Conservation (phyloP, 371 early-diverging fungal species). For the Rhizopus delemar region DNA sequence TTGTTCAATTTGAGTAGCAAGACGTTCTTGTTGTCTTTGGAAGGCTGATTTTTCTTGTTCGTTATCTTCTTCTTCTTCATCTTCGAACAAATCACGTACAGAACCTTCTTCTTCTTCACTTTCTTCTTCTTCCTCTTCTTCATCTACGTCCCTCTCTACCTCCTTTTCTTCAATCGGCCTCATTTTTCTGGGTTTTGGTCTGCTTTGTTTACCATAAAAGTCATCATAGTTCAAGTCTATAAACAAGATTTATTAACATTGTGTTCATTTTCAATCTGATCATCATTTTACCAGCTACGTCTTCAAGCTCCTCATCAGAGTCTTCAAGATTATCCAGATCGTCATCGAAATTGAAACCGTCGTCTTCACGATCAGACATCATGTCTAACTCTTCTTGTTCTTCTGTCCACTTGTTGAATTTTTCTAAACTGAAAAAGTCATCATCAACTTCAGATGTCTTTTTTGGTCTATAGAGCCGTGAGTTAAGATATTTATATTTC, state of each 20-base stretch:
- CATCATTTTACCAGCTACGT: constrained; percentile 28
- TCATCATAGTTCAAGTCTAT: constrained; percentile 54
- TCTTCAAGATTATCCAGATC: constrained; percentile 55
- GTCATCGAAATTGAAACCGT: constrained; percentile 54
- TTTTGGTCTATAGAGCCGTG: constrained; percentile 9
- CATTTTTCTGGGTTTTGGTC: constrained; percentile 22
- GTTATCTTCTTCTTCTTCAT: constrained; percentile 44
- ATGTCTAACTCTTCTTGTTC: constrained; percentile 33
- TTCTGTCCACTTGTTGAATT: constrained; percentile 66
- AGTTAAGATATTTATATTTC: too few species aligned
- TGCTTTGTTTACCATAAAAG: constrained; percentile 50
- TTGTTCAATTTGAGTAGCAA: constrained; percentile 61
- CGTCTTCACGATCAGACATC: constrained; percentile 55
- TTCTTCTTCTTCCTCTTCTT: constrained; percentile 46
- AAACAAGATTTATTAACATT: background rate
- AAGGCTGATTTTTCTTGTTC: constrained; percentile 62
- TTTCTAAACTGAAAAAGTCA: constrained; percentile 65
- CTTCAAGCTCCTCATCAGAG: constrained; percentile 48
- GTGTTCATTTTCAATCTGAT: background rate
- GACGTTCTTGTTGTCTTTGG: constrained; percentile 71
- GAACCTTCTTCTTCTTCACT: constrained; percentile 38
- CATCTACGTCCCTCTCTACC: constrained; percentile 50
- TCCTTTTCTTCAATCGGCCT: constrained; percentile 39
- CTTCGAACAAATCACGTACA: constrained; percentile 58
- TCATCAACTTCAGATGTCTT: constrained; percentile 64